Conservation (phyloP, 345 rosid species). For the Brassica juncea region DNA sequence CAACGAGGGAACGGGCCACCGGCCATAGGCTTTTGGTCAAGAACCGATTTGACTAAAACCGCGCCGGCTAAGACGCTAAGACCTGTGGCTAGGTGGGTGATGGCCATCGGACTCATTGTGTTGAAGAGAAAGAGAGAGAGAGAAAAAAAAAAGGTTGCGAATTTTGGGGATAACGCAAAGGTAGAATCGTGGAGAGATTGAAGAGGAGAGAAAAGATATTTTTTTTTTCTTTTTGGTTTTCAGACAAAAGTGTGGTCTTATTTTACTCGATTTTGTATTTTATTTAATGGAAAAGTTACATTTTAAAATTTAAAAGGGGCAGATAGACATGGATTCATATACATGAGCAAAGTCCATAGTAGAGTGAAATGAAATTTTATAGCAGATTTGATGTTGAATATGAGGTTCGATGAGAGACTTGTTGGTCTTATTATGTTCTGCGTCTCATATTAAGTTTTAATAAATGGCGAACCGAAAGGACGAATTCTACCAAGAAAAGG, state of each 20-base stretch:
- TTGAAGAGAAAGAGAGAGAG: neutral
- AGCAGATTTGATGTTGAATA: too few species aligned
- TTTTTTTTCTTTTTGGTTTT: neutral
- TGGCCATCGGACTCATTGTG: slow-evolving; percentile 64
- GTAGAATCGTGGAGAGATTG: slow-evolving; percentile 33
- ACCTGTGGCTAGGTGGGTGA: slow-evolving; percentile 82
- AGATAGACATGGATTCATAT: too few species aligned
- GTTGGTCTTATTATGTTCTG: too few species aligned
- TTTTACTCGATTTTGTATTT: neutral
- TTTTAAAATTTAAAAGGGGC: too few species aligned
- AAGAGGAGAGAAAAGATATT: slow-evolving; percentile 19
- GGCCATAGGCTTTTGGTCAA: slow-evolving; percentile 91
- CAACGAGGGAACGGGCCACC: slow-evolving; percentile 75
- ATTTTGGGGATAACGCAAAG: slow-evolving; percentile 27
- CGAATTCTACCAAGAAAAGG: too few species aligned
- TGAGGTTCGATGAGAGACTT: too few species aligned
- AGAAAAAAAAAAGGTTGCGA: neutral
- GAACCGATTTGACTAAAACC: slow-evolving; percentile 70
- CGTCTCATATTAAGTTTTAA: too few species aligned
- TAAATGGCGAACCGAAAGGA: too few species aligned
- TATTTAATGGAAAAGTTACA: neutral
- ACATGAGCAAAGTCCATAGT: too few species aligned
- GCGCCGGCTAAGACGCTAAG: slow-evolving; percentile 91
- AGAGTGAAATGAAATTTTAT: too few species aligned
- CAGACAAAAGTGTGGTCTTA: slow-evolving; percentile 26